A percentile compares a stretch with the other conserved stretches of the same genome.
Conservation (phyloP, 192 early-diverging fungal genomes). For the Coemansia nantahalensis region DNA sequence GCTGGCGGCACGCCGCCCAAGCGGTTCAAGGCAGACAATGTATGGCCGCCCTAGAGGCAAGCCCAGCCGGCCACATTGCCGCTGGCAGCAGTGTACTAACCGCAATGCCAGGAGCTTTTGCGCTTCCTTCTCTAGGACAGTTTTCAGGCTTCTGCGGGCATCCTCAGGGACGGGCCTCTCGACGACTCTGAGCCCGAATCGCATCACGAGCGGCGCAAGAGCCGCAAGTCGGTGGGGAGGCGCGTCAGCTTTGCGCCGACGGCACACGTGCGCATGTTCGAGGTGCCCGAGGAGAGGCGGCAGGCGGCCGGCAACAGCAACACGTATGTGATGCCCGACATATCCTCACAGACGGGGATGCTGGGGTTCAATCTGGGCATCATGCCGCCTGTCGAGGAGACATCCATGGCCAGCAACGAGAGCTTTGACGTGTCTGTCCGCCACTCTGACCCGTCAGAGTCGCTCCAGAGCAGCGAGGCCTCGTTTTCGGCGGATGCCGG, state of each 20-base stretch:
- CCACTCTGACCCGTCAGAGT: constrained; percentile 44
- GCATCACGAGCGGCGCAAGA: constrained; percentile 21
- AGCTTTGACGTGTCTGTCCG: constrained; percentile 53
- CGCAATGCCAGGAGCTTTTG: background rate
- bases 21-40: constrained; percentile 22
- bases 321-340: constrained; percentile 41
- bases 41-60: too few species aligned
- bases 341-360: constrained; percentile 49
- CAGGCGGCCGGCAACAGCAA: constrained; percentile 9
- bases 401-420: constrained; percentile 49
- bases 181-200: constrained; percentile 3
- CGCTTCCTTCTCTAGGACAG: constrained; percentile 11
- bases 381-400: constrained; percentile 37
- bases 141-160: constrained; percentile 23
- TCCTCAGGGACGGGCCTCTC: constrained; percentile 17
- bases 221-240: constrained; percentile 47
- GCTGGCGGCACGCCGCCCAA: constrained; percentile 18
- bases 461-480: constrained; percentile 28
- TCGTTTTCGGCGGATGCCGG: constrained; percentile 19
- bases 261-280: constrained; percentile 53
- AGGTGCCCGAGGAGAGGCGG: constrained; percentile 44
- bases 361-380: constrained; percentile 39
- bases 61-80: too few species aligned
- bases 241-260: constrained; percentile 53
- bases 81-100: too few species aligned